phyloP scores from a whole-genome alignment of 495 filamentous ascomycete species.

The Penicillium simplicissimum region DNA sequence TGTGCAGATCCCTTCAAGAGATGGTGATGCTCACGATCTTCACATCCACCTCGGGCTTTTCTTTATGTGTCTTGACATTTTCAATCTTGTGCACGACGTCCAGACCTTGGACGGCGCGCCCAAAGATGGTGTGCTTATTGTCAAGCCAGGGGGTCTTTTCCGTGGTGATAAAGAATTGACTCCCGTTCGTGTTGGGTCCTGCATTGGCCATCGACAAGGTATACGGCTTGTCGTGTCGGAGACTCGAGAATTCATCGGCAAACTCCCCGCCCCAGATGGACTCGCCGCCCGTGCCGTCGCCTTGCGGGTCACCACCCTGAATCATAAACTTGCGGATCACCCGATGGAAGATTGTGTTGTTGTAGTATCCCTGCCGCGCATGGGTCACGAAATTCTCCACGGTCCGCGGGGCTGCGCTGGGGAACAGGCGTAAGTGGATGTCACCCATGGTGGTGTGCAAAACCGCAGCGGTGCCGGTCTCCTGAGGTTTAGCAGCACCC shows the following conservation, averaged over 20 bases:
- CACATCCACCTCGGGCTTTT: conserved; percentile 95
- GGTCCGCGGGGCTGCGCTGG: conserved; percentile 86
- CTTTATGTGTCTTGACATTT: conserved; percentile 87
- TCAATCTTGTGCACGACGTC: conserved; percentile 98
- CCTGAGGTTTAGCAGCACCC: conserved; percentile 57
- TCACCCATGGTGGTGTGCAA: conserved; percentile 94
- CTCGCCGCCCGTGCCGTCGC: conserved; percentile 94
- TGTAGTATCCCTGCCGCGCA: conserved; percentile 86
- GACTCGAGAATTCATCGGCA: conserved; percentile 86
- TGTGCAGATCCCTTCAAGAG: conserved; percentile 19
- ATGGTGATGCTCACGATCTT: conserved; percentile 87
- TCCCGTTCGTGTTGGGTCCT: conserved; percentile 74
- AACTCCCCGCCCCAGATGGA: conserved; percentile 97
- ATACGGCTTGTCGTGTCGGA: conserved; percentile 95
- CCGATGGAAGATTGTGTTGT: conserved; percentile 95
- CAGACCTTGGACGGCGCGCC: conserved; percentile 80
- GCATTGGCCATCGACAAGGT: conserved; percentile 98
- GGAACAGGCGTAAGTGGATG: conserved; percentile 91
- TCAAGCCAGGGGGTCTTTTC: conserved; percentile 97
- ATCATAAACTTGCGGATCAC: conserved; percentile 99
- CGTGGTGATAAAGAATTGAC: conserved; percentile 98
- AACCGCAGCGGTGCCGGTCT: conserved; percentile 76
- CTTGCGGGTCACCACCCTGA: conserved; percentile 83
- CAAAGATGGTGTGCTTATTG: conserved; percentile 95
- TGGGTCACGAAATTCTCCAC: conserved; percentile 99